A percentile compares a stretch with the other conserved stretches of the same genome.
phyloP scores from a whole-genome alignment of 2,329 filamentous ascomycete species.

The Fusarium camptoceras region DNA sequence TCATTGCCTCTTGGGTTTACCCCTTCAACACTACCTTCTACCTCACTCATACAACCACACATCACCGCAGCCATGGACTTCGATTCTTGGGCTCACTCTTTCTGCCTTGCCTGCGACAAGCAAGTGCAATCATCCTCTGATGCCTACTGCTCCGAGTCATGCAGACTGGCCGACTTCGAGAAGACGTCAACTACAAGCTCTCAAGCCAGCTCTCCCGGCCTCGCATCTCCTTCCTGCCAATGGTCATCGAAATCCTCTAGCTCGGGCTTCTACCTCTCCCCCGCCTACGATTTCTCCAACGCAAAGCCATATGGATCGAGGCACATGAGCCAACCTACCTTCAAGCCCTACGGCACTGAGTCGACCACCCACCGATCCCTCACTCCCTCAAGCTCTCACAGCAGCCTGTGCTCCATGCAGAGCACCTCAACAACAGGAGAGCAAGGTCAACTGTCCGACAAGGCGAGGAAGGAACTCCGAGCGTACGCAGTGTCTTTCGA shows the following conservation, averaged over 20 bases:
- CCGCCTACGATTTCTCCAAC: slow-evolving; percentile 79
- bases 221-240: slow-evolving; percentile 63
- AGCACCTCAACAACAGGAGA: slow-evolving; percentile 69
- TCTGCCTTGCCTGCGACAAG: slow-evolving; percentile 93
- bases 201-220: slow-evolving; percentile 67
- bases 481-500: slow-evolving; percentile 92
- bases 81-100: slow-evolving; percentile 85
- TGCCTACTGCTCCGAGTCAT: slow-evolving; percentile 92
- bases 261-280: slow-evolving; percentile 74
- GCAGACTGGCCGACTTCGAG: slow-evolving; percentile 88
- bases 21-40: slow-evolving; percentile 12
- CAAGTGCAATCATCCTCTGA: slow-evolving; percentile 77
- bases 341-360: slow-evolving; percentile 42
- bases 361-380: slow-evolving; percentile 56
- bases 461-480: slow-evolving; percentile 81
- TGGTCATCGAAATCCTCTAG: slow-evolving; percentile 56
- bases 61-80: slow-evolving; percentile 61
- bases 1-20: slow-evolving; percentile 25
- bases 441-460: slow-evolving; percentile 73
- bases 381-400: slow-evolving; percentile 82
- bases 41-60: slow-evolving; percentile 23
- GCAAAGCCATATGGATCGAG: slow-evolving; percentile 68
- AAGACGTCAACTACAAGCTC: slow-evolving; percentile 71
- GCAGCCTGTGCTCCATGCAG: slow-evolving; percentile 83
- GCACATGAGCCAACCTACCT: slow-evolving; percentile 51